Evolutionary conservation across 257 asterid genomes (phyloP).

Genomic region (Capsicum rhomboideum): DNA sequence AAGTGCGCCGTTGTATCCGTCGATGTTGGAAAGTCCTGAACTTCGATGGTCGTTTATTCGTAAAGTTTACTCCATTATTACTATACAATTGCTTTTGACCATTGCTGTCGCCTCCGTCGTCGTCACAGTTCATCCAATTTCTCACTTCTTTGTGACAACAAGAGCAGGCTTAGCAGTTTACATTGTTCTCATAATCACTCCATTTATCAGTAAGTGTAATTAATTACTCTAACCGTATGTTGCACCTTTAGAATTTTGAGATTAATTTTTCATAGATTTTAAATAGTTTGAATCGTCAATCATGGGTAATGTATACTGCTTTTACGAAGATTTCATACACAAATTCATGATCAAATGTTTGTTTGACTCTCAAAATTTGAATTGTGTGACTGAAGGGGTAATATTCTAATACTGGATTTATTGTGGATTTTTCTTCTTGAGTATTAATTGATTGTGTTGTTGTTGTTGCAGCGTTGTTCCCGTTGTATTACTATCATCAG

Average conservation of each 20-base stretch:
- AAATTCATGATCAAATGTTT: too few relatives aligned
- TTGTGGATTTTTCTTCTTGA: neutral
- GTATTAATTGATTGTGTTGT: neutral
- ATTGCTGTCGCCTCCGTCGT: slow-evolving; percentile 53
- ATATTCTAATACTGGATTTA: neutral
- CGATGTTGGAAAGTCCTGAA: slow-evolving; percentile 61
- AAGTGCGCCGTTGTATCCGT: slow-evolving; percentile 39
- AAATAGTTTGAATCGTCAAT: too few relatives aligned
- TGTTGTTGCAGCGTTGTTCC: slow-evolving; percentile 52
- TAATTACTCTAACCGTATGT: too few relatives aligned
- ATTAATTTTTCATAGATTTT: too few relatives aligned
- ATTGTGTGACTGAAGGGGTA: too few relatives aligned
- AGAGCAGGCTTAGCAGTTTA: slow-evolving; percentile 50
- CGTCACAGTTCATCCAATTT: slow-evolving; percentile 39
- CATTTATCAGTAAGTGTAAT: slow-evolving; percentile 37
- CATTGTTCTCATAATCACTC: slow-evolving; percentile 47
- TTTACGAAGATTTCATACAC: too few relatives aligned
- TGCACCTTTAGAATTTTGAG: too few relatives aligned
- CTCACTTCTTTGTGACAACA: slow-evolving; percentile 42
- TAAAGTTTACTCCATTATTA: slow-evolving; percentile 51
- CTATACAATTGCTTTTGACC: slow-evolving; percentile 57
- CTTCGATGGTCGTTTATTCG: slow-evolving; percentile 79
- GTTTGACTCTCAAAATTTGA: too few relatives aligned
- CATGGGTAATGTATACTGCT: too few relatives aligned
- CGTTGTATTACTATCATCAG: slow-evolving; percentile 63